These are phyloP conservation scores for Sechiopsis laciniata DNA, from an alignment of 306 rosid species.

Conservation along the genomic window DNA sequence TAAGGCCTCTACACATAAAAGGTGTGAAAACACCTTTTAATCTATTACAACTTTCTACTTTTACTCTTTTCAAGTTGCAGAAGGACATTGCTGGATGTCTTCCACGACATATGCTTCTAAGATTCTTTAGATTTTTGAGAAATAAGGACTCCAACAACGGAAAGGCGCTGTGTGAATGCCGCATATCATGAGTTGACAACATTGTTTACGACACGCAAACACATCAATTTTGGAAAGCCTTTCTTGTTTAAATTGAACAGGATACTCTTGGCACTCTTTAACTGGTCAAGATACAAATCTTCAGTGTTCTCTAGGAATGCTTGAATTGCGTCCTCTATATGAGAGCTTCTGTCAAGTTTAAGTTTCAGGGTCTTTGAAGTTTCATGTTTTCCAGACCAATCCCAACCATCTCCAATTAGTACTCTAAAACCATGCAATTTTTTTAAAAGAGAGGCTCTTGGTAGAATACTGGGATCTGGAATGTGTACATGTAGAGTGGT, in stretches of 20 bases:
- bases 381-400: constrained; percentile 17
- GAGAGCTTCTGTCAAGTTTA: constrained; percentile 13
- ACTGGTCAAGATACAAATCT: constrained; percentile 34
- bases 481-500: constrained; percentile 28
- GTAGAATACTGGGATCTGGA: constrained; percentile 12
- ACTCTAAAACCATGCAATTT: constrained; percentile 26
- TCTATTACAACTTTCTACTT: constrained; percentile 7
- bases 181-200: constrained; percentile 21
- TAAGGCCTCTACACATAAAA: constrained; percentile 9
- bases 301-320: constrained; percentile 28
- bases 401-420: constrained; percentile 27
- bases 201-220: constrained; percentile 30
- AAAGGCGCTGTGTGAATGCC: constrained; percentile 12
- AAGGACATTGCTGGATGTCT: constrained; percentile 21
- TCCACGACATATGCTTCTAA: constrained; percentile 2
- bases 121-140: constrained; percentile 10
- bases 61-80: constrained; percentile 25
- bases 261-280: constrained; percentile 28
- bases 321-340: constrained; percentile 23
- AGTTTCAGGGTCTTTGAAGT: constrained; percentile 23
- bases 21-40: constrained; percentile 13
- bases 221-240: constrained; percentile 32
- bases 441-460: constrained; percentile 22
- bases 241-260: constrained; percentile 29
- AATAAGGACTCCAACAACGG: constrained; percentile 24